Percentiles rank a stretch among this genome's conserved stretches.
Evolutionary conservation across 306 rosid species (phyloP).

Genomic region (Malus orientalis): DNA sequence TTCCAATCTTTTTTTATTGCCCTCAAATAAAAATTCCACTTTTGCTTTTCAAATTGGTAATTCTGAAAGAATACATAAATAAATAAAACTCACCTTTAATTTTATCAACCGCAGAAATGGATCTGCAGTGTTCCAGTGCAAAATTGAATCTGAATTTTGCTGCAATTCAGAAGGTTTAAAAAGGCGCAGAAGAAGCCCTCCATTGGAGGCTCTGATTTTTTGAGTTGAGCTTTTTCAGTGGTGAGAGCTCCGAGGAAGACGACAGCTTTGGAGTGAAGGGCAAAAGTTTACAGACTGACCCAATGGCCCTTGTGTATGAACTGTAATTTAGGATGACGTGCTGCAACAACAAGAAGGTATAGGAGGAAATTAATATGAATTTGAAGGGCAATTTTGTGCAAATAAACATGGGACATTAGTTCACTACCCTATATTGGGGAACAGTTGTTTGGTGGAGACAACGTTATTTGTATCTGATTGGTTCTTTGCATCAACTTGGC

Average conservation of each 20-base stretch:
- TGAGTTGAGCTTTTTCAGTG: background rate
- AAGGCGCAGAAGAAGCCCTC: background rate
- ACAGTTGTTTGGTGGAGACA: slow-evolving; percentile 21
- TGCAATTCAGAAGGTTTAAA: background rate
- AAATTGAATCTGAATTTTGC: background rate
- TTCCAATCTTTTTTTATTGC: background rate
- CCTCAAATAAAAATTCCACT: background rate
- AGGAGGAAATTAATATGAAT: background rate
- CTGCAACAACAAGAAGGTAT: background rate
- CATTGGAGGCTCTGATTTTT: background rate
- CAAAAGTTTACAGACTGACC: slow-evolving; percentile 7
- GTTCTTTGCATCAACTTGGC: background rate
- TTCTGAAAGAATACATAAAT: background rate
- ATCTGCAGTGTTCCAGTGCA: background rate
- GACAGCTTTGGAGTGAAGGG: background rate
- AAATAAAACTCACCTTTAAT: slow-evolving; percentile 10
- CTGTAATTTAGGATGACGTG: background rate
- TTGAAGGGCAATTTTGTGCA: slow-evolving; percentile 1
- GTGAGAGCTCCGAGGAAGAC: background rate
- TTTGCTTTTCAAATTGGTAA: background rate
- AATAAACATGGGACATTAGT: background rate
- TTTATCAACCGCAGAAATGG: slow-evolving; percentile 1
- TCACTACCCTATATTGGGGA: background rate
- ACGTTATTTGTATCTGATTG: background rate
- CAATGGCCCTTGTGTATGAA: background rate